Percentiles rank a stretch among this genome's conserved stretches.
These are phyloP conservation scores for Lyophyllum decastes DNA, from an alignment of 768 basidiomycete species.

Conservation along the genomic window DNA sequence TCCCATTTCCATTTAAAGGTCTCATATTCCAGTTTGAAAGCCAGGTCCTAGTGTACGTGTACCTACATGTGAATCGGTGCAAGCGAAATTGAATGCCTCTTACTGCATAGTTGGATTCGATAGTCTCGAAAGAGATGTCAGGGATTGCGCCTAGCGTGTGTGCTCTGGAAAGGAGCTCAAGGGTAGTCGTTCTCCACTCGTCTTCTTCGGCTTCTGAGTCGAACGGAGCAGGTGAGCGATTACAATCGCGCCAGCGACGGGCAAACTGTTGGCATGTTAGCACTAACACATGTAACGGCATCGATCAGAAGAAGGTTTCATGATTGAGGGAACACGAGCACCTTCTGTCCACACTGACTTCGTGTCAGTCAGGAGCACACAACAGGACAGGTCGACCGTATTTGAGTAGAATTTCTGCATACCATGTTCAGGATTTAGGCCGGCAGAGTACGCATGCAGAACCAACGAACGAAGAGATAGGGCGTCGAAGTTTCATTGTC, in stretches of 20 bases:
- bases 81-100: slow-evolving; percentile 19
- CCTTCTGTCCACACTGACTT: slow-evolving; percentile 78
- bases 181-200: slow-evolving; percentile 55
- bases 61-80: background rate
- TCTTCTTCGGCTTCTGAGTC: slow-evolving; percentile 44
- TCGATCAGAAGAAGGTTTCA: slow-evolving; percentile 15
- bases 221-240: slow-evolving; percentile 36
- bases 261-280: slow-evolving; percentile 59
- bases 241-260: slow-evolving; percentile 70
- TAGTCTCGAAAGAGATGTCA: slow-evolving; percentile 60
- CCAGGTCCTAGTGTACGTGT: slow-evolving; percentile 54
- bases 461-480: slow-evolving; percentile 71
- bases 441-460: background rate
- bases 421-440: background rate
- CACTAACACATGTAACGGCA: slow-evolving; percentile 33
- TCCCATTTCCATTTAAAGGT: slow-evolving; percentile 83
- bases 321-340: slow-evolving; percentile 23
- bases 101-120: slow-evolving; percentile 63
- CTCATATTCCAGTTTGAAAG: slow-evolving; percentile 59
- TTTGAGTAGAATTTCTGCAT: slow-evolving; percentile 66
- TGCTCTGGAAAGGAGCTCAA: slow-evolving; percentile 55
- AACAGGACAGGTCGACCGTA: slow-evolving; percentile 56
- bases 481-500: slow-evolving; percentile 61
- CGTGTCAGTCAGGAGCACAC: slow-evolving; percentile 71
- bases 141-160: slow-evolving; percentile 65